Evolutionary conservation across 2,329 filamentous ascomycete species (phyloP), one percentile per base, ranked within the genome.

Genomic region (Fusarium haematococcum): DNA sequence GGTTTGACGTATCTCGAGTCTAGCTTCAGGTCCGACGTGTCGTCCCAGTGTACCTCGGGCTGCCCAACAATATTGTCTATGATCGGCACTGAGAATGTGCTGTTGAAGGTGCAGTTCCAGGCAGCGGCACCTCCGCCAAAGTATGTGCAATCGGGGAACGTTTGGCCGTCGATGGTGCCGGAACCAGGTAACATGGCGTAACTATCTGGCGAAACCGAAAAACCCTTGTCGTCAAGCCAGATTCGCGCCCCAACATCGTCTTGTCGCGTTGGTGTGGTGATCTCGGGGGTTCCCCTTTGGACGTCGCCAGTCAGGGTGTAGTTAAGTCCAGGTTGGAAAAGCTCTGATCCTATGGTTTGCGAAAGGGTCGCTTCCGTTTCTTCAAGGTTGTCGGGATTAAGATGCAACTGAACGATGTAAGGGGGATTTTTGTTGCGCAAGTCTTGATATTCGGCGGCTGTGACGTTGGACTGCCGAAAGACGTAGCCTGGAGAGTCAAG

Each of bases 51-150:
- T 1, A 75, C 64, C 10, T 75, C 73, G 1, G 73, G 73, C 7
- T 6, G 45, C 2, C 73, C 73, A 8, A 50, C 20, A 6, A 65
- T 13, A 0, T 4, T 27, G 6, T 3, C 2, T 0, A 56, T 13
- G 14, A 71, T 8, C 0, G 5, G 20, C 3, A 6, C 4, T 7
- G 72, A 65, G 6, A 71, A 68, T 1, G 23, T 48, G 18, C 68
- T 73, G 13, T 25, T 33, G 10, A 75, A 75, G 1, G 73, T 75
- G 37, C 65, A 75, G 27, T 75, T 73, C 73, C 73, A 75, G 10
- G 18, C 39, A 2, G 39, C 57, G 16, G 61, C 27, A 0, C 56
- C 67, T 4, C 32, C 25, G 2, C 25, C 9, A 6, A 66, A 59
- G 9, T 2, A 23, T 6, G 32, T 32, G 35, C 69, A 71, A 27